Conservation (phyloP, 192 early-diverging fungal genomes). For the Allomyces arbusculus region DNA sequence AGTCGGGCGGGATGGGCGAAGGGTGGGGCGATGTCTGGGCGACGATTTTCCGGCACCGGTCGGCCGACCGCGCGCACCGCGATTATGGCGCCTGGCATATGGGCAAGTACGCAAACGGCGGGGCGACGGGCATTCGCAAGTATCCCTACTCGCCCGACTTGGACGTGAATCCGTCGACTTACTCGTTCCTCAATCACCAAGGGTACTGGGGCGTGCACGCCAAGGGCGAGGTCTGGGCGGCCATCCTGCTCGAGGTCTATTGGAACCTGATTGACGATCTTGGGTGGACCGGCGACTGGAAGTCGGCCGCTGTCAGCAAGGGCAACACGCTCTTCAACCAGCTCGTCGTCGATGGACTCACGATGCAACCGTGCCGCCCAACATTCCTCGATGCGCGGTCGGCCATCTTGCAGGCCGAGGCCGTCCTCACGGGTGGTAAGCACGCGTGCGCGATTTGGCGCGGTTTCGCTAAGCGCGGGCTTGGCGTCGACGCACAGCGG, state of each 20-base stretch:
- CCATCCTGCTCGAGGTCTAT: slow-evolving; percentile 70
- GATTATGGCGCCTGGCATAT: slow-evolving; percentile 39
- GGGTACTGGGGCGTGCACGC: slow-evolving; percentile 83
- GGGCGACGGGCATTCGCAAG: slow-evolving; percentile 58
- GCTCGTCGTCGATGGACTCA: slow-evolving; percentile 52
- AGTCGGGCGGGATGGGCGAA: slow-evolving; percentile 82
- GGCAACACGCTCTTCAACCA: slow-evolving; percentile 51
- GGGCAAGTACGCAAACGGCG: slow-evolving; percentile 61
- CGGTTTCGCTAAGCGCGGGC: slow-evolving; percentile 74
- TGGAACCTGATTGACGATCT: slow-evolving; percentile 43
- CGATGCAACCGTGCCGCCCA: slow-evolving; percentile 56
- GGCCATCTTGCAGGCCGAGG: slow-evolving; percentile 47
- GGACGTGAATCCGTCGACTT: slow-evolving; percentile 60
- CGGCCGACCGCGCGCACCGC: neutral
- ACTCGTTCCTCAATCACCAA: slow-evolving; percentile 48
- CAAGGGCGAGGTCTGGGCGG: slow-evolving; percentile 86
- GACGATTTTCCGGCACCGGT: slow-evolving; percentile 36
- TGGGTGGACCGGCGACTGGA: slow-evolving; percentile 17
- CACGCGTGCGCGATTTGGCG: slow-evolving; percentile 51
- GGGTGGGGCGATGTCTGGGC: slow-evolving; percentile 91
- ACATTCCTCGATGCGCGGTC: slow-evolving; percentile 50
- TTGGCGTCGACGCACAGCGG: slow-evolving; percentile 47
- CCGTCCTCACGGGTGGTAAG: slow-evolving; percentile 36
- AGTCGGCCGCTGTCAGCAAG: neutral
- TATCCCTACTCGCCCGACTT: slow-evolving; percentile 62